Evolutionary conservation across 83 land plant species (phyloP).

Genomic region (Diphasiastrum complanatum): DNA sequence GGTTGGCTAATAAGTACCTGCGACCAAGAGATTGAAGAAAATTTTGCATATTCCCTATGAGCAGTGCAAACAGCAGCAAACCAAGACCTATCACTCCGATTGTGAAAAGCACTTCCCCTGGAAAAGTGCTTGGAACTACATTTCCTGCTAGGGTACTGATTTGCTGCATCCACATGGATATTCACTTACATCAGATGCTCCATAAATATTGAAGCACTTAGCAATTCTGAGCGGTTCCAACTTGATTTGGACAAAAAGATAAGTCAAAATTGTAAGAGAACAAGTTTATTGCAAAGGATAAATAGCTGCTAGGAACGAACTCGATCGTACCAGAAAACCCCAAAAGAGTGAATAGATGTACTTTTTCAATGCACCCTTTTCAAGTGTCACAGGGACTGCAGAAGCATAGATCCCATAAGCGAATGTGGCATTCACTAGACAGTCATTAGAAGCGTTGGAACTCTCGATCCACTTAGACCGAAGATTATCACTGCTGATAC

Average conservation of each 20-base stretch:
- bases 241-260: too few relatives aligned
- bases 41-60: slow-evolving; percentile 15
- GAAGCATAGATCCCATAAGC: slow-evolving; percentile 6
- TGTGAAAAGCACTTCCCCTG: slow-evolving; percentile 5
- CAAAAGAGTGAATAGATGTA: slow-evolving; percentile 6
- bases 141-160: slow-evolving; percentile 12
- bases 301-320: too few relatives aligned
- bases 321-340: slow-evolving; percentile 19
- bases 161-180: too few relatives aligned
- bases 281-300: too few relatives aligned
- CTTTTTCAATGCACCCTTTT: not conserved
- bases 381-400: slow-evolving; percentile 1
- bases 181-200: too few relatives aligned
- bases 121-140: slow-evolving; percentile 6
- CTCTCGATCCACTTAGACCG: not conserved
- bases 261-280: too few relatives aligned
- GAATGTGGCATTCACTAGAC: slow-evolving; percentile 6
- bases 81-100: slow-evolving; percentile 13
- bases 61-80: slow-evolving; percentile 14
- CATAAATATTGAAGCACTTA: too few relatives aligned
- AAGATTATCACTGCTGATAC: not conserved
- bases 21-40: slow-evolving; percentile 10
- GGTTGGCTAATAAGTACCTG: slow-evolving; percentile 5
- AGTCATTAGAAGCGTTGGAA: not conserved
- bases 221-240: too few relatives aligned